These are phyloP conservation scores for Chrysosphaeria jannelii DNA, from an alignment of 2,329 filamentous ascomycete species.

Conservation along the genomic window DNA sequence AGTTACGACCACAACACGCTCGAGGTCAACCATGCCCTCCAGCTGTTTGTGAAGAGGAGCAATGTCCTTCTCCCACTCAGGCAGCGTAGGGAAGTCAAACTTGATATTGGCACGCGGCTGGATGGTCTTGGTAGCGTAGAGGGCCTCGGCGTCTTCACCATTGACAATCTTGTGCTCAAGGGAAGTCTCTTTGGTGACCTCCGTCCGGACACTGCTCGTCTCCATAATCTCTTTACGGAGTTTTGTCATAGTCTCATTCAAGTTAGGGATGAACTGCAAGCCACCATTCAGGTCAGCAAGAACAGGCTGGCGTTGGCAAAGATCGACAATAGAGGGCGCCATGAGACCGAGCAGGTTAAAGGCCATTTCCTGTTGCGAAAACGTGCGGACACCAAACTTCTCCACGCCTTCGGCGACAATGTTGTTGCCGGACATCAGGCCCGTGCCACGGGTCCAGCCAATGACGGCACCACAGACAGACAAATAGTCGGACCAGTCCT, in stretches of 20 bases:
- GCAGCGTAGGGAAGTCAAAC: slow-evolving; percentile 74
- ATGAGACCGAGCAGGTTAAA: slow-evolving; percentile 94
- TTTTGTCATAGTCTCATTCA: slow-evolving; percentile 81
- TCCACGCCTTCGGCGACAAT: slow-evolving; percentile 92
- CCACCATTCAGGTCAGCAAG: slow-evolving; percentile 95
- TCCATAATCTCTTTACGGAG: slow-evolving; percentile 86
- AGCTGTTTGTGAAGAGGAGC: slow-evolving; percentile 66
- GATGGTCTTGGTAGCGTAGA: slow-evolving; percentile 84
- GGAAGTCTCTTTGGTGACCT: slow-evolving; percentile 81
- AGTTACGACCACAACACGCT: slow-evolving; percentile 91
- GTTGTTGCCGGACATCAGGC: slow-evolving; percentile 31
- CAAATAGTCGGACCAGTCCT: slow-evolving; percentile 91
- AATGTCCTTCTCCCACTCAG: slow-evolving; percentile 75
- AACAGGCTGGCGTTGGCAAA: slow-evolving; percentile 85
- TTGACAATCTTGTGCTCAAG: slow-evolving; percentile 96
- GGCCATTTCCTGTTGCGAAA: slow-evolving; percentile 98
- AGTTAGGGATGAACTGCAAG: slow-evolving; percentile 84
- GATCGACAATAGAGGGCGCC: slow-evolving; percentile 75
- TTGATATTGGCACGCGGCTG: slow-evolving; percentile 94
- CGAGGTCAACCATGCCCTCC: slow-evolving; percentile 94
- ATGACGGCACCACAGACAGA: slow-evolving; percentile 97
- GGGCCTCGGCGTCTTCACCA: slow-evolving; percentile 64
- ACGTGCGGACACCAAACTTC: slow-evolving; percentile 85
- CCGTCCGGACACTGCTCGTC: slow-evolving; percentile 74
- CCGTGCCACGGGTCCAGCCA: slow-evolving; percentile 94